Evolutionary conservation across 352 stramenopile species (phyloP).

Genomic region (Lagenidium giganteum): DNA sequence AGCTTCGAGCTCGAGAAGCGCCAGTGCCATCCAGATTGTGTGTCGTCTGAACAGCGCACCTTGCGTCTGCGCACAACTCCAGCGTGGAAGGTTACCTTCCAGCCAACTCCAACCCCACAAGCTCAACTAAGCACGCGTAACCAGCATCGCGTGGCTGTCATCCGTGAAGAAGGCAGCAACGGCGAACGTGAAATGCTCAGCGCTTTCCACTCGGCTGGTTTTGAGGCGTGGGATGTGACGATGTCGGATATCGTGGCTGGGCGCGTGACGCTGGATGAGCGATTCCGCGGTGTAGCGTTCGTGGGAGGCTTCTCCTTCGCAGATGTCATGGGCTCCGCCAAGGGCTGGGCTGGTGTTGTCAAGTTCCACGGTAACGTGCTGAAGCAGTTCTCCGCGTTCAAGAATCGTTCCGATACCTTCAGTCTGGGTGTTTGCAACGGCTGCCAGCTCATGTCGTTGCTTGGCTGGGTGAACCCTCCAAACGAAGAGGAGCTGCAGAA

Average conservation of each 20-base stretch:
- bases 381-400: slow-evolving; percentile 96
- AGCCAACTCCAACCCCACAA: slow-evolving; percentile 74
- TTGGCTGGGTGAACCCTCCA: slow-evolving; percentile 93
- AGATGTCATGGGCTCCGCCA: slow-evolving; percentile 98
- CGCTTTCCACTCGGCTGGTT: slow-evolving; percentile 95
- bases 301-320: slow-evolving; percentile 99
- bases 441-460: slow-evolving; percentile 99
- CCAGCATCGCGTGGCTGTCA: slow-evolving; percentile 94
- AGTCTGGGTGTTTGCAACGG: slow-evolving; percentile 99
- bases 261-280: slow-evolving; percentile 87
- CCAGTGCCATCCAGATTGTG: slow-evolving; percentile 96
- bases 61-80: slow-evolving; percentile 84
- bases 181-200: slow-evolving; percentile 98
- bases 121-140: slow-evolving; percentile 71
- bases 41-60: slow-evolving; percentile 91
- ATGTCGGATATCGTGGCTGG: slow-evolving; percentile 95
- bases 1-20: slow-evolving; percentile 97
- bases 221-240: slow-evolving; percentile 98
- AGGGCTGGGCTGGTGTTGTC: slow-evolving; percentile 98
- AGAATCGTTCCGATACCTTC: slow-evolving; percentile 95
- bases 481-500: slow-evolving; percentile 47
- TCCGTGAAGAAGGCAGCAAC: slow-evolving; percentile 99
- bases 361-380: slow-evolving; percentile 96
- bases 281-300: slow-evolving; percentile 97
- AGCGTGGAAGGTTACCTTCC: slow-evolving; percentile 90